Evolutionary conservation across 208 protist genomes (phyloP).

Genomic region (Trypanosomatidae sp.): DNA sequence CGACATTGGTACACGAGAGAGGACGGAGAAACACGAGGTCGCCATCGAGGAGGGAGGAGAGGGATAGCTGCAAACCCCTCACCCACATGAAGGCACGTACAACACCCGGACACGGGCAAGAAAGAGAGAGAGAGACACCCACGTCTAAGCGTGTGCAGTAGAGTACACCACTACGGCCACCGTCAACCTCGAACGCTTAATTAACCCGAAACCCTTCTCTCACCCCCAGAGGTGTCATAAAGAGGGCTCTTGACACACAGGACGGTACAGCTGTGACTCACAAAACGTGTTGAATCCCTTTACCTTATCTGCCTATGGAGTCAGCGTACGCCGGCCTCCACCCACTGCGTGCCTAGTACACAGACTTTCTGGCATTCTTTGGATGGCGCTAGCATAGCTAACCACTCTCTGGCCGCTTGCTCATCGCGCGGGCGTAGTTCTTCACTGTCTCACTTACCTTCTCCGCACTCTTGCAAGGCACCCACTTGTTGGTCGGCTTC

Average conservation of each 20-base stretch:
- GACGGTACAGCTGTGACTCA: neutral
- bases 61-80: neutral
- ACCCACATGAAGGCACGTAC: neutral
- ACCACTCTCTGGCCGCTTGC: neutral
- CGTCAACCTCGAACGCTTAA: neutral
- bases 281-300: neutral
- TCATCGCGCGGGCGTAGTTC: slow-evolving; percentile 45
- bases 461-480: slow-evolving; percentile 78
- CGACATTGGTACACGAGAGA: neutral
- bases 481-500: slow-evolving; percentile 46
- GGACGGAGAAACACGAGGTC: neutral
- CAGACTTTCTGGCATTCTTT: neutral
- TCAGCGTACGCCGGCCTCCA: neutral
- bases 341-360: neutral
- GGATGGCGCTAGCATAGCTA: neutral
- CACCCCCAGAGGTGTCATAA: neutral
- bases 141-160: neutral
- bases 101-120: neutral
- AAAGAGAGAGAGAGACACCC: neutral
- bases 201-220: neutral
- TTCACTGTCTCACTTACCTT: slow-evolving; percentile 81
- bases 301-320: neutral
- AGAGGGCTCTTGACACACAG: neutral
- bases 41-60: neutral
- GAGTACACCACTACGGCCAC: neutral